These are phyloP conservation scores for Calonectria naviculata DNA, from an alignment of 2,329 filamentous ascomycete genomes.

Conservation along the genomic window DNA sequence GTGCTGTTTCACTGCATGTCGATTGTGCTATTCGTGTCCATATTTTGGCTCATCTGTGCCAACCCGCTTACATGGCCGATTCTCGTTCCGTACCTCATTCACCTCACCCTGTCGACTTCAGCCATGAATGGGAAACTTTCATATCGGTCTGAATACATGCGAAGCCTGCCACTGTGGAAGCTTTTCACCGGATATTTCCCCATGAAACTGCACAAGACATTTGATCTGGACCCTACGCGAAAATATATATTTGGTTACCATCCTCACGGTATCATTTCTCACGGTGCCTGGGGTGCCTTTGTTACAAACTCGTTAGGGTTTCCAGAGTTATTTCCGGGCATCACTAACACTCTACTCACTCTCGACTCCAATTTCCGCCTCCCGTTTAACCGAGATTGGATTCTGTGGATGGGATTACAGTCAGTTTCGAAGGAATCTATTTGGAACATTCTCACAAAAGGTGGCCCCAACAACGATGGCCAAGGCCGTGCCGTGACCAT, in stretches of 20 bases:
- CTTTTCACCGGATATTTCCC: slow-evolving; percentile 95
- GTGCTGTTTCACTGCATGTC: slow-evolving; percentile 80
- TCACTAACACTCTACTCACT: slow-evolving; percentile 92
- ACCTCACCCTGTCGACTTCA: slow-evolving; percentile 83
- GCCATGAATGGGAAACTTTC: slow-evolving; percentile 80
- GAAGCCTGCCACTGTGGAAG: slow-evolving; percentile 82
- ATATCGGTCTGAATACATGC: slow-evolving; percentile 79
- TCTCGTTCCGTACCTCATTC: slow-evolving; percentile 80
- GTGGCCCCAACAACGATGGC: slow-evolving; percentile 81
- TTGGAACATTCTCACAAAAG: slow-evolving; percentile 85
- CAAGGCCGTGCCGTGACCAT: slow-evolving; percentile 98
- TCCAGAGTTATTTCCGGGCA: slow-evolving; percentile 87
- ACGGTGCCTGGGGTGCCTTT: slow-evolving; percentile 94
- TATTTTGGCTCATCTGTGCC: slow-evolving; percentile 92
- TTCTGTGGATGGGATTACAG: slow-evolving; percentile 86
- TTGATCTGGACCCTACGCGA: slow-evolving; percentile 79
- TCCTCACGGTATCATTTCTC: slow-evolving; percentile 96
- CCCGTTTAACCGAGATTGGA: slow-evolving; percentile 93
- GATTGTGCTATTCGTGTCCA: slow-evolving; percentile 76
- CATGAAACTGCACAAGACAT: slow-evolving; percentile 85
- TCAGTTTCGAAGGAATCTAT: slow-evolving; percentile 94
- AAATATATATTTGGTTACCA: slow-evolving; percentile 99
- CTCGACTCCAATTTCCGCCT: slow-evolving; percentile 97
- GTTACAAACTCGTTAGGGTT: slow-evolving; percentile 92
- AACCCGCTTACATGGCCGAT: slow-evolving; percentile 93